Percentiles rank a stretch among this genome's conserved stretches.
Evolutionary conservation across 2,329 filamentous ascomycete species (phyloP).

Genomic region (Cladosporium sp.): DNA sequence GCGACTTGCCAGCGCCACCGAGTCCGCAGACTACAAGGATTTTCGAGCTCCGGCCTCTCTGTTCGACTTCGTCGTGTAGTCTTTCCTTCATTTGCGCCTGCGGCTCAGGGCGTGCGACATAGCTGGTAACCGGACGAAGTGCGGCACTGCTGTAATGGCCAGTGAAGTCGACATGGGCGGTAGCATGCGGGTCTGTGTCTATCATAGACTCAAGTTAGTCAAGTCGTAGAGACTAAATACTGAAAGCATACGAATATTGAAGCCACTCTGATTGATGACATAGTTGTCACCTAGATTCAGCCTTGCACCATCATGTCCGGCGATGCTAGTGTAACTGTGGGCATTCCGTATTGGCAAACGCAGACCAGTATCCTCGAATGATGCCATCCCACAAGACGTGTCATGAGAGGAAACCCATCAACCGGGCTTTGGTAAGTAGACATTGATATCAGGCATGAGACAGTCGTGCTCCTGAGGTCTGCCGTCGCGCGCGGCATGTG

Average conservation of each 20-base stretch:
- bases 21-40: constrained; percentile 22
- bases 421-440: too few species aligned
- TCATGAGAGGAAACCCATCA: not conserved
- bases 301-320: not conserved
- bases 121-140: not conserved
- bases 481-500: too few species aligned
- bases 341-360: not conserved
- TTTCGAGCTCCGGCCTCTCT: not conserved
- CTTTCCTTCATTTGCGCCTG: not conserved
- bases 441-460: too few species aligned
- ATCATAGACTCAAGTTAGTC: not conserved
- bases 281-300: not conserved
- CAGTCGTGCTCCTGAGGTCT: not conserved
- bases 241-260: not conserved
- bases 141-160: constrained; percentile 5
- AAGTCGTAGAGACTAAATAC: not conserved
- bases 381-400: not conserved
- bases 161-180: not conserved
- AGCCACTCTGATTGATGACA: not conserved
- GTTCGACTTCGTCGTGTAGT: not conserved
- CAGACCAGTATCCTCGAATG: not conserved
- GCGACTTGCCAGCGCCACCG: constrained; percentile 29
- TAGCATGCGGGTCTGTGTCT: not conserved
- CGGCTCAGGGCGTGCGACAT: not conserved
- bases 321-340: not conserved